These are phyloP conservation scores for Chalaropsis thielavioides DNA, from an alignment of 2,329 filamentous ascomycete genomes.

Conservation along the genomic window DNA sequence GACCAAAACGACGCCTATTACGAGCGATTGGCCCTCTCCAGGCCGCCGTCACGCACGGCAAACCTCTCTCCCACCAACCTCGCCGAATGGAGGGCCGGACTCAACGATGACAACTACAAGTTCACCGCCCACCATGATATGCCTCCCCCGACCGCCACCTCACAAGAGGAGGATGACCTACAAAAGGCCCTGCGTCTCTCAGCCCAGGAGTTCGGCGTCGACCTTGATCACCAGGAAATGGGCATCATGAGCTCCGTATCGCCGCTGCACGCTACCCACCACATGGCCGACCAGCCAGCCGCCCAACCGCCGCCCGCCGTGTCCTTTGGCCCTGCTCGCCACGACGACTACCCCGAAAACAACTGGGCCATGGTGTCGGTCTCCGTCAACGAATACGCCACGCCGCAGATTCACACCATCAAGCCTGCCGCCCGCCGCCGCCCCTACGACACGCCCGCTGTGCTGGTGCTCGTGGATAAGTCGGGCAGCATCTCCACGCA, in stretches of 20 bases:
- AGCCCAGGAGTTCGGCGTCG: slow-evolving; percentile 13
- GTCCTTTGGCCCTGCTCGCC: slow-evolving; percentile 44
- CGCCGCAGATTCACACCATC: slow-evolving; percentile 18
- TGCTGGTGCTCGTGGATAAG: slow-evolving; percentile 28
- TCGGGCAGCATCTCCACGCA: slow-evolving; percentile 22
- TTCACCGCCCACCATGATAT: not conserved
- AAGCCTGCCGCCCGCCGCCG: slow-evolving; percentile 12
- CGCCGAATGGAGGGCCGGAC: slow-evolving; percentile 33
- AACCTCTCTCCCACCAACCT: slow-evolving; percentile 42
- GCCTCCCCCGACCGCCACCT: not conserved
- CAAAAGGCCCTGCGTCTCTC: slow-evolving; percentile 14
- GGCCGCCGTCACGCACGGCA: slow-evolving; percentile 47
- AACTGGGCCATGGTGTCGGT: slow-evolving; percentile 46
- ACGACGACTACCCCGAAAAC: slow-evolving; percentile 38
- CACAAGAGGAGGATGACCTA: slow-evolving; percentile 34
- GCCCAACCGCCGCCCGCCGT: slow-evolving; percentile 15
- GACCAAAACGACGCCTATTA: slow-evolving; percentile 24
- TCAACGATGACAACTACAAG: slow-evolving; percentile 28
- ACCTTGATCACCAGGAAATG: slow-evolving; percentile 32
- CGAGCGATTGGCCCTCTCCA: slow-evolving; percentile 36
- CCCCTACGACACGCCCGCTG: slow-evolving; percentile 33
- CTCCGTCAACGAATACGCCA: slow-evolving; percentile 32
- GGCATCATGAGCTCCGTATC: slow-evolving; percentile 26
- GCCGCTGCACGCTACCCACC: not conserved
- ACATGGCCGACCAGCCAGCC: not conserved